A percentile compares a stretch with the other conserved stretches of the same genome.
These are phyloP conservation scores for Rhizophagus clarus DNA, from an alignment of 192 early-diverging fungal species.

Conservation along the genomic window DNA sequence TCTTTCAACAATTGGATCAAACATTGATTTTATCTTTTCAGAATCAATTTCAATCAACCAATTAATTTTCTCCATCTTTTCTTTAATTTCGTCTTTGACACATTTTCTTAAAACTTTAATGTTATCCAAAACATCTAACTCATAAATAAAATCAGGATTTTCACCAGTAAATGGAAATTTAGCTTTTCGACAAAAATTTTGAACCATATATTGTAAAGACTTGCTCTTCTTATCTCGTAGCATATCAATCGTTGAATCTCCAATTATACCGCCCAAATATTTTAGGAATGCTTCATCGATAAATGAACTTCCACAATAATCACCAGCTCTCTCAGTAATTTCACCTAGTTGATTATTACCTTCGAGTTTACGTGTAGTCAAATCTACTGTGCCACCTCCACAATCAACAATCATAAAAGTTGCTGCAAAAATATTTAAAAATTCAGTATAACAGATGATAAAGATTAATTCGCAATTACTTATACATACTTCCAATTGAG, in stretches of 20 bases:
- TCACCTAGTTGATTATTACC: conserved; percentile 38
- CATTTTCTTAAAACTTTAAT: neutral
- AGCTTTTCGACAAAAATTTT: conserved; percentile 1
- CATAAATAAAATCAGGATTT: neutral
- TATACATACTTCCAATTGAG: neutral
- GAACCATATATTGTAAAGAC: neutral
- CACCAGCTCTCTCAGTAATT: conserved; percentile 48
- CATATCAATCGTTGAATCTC: neutral
- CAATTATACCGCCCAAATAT: neutral
- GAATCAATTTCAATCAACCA: conserved; percentile 27
- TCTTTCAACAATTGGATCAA: conserved; percentile 59
- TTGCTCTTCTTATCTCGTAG: neutral
- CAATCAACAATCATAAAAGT: conserved; percentile 44
- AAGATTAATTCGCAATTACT: too few relatives aligned
- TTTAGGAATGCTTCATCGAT: conserved; percentile 38
- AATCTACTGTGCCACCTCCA: conserved; percentile 48
- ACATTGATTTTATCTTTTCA: conserved; percentile 33
- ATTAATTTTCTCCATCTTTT: neutral
- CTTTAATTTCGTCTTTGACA: neutral
- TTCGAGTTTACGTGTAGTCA: conserved; percentile 16
- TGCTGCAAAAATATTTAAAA: neutral
- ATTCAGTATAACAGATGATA: too few relatives aligned
- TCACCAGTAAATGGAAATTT: conserved; percentile 1
- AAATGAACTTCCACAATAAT: conserved; percentile 51
- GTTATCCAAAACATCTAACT: neutral